Evolutionary conservation across 73 alveolate genomes (phyloP).

Genomic region (Effrenium voratum): DNA sequence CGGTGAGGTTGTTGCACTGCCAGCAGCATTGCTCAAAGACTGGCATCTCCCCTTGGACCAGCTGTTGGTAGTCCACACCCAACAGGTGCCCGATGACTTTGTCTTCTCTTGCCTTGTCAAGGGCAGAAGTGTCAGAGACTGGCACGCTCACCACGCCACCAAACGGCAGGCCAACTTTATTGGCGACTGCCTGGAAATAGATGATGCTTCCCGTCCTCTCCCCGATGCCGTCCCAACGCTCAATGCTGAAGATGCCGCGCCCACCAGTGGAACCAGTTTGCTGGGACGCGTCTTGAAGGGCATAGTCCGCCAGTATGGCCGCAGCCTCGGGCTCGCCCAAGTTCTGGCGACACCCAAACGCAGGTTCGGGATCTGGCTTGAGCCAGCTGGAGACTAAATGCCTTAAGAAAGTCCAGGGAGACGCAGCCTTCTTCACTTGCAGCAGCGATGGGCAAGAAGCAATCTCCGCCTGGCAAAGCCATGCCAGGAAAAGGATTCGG

Average conservation of each 20-base stretch:
- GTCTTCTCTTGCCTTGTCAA: not conserved
- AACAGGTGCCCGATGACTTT: not conserved
- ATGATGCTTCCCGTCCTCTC: not conserved
- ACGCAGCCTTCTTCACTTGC: too few relatives aligned
- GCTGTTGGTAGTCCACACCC: not conserved
- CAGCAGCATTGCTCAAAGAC: not conserved
- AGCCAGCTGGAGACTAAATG: too few relatives aligned
- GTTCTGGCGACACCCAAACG: too few relatives aligned
- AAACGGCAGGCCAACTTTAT: not conserved
- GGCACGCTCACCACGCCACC: not conserved
- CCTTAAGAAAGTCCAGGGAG: too few relatives aligned
- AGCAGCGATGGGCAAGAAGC: too few relatives aligned
- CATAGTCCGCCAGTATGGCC: too few relatives aligned
- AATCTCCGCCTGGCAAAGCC: too few relatives aligned
- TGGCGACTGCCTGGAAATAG: not conserved
- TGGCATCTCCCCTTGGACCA: not conserved
- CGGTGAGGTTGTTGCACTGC: not conserved
- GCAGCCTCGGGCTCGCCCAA: too few relatives aligned
- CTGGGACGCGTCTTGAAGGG: too few relatives aligned
- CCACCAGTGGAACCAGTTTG: too few relatives aligned
- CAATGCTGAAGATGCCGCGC: slow-evolving; percentile 10
- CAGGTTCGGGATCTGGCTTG: too few relatives aligned
- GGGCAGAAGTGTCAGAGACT: not conserved
- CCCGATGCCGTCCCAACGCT: slow-evolving; percentile 5
- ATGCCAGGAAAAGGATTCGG: too few relatives aligned